A percentile compares a stretch with the other conserved stretches of the same genome.
Evolutionary conservation across 2,329 filamentous ascomycete genomes (phyloP).

Genomic region (Cladorrhinum sp.): DNA sequence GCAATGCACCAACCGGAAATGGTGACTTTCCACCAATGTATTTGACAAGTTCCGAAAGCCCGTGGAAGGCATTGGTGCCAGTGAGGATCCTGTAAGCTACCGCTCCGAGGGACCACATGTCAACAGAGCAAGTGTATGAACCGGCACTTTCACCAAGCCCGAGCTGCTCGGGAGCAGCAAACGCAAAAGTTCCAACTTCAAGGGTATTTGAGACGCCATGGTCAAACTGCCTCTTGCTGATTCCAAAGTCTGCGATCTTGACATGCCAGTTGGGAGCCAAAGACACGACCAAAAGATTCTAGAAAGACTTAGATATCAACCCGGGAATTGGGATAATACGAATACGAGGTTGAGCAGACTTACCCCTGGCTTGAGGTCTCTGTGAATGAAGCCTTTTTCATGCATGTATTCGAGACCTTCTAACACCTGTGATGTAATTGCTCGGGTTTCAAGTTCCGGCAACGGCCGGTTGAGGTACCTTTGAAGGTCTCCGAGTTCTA

Average conservation of each 20-base stretch:
- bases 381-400: conserved; percentile 22
- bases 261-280: conserved; percentile 27
- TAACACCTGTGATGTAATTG: conserved; percentile 20
- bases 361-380: conserved; percentile 27
- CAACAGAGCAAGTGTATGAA: background rate
- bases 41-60: background rate
- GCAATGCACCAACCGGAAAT: background rate
- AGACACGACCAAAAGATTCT: conserved; percentile 30
- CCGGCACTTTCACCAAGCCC: background rate
- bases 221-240: conserved; percentile 20
- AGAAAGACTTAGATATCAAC: background rate
- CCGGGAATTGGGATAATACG: background rate
- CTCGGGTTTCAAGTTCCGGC: conserved; percentile 14
- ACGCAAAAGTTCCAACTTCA: background rate
- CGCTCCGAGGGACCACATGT: background rate
- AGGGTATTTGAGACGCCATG: background rate
- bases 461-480: conserved; percentile 12
- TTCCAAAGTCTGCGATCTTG: conserved; percentile 32
- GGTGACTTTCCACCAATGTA: background rate
- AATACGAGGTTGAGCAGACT: background rate
- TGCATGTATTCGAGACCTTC: conserved; percentile 26
- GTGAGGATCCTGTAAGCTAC: background rate
- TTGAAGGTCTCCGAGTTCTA: conserved; percentile 24
- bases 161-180: background rate
- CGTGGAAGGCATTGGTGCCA: background rate